Conservation (phyloP, 2,329 filamentous ascomycete genomes). For the Fusarium incarnatum region DNA sequence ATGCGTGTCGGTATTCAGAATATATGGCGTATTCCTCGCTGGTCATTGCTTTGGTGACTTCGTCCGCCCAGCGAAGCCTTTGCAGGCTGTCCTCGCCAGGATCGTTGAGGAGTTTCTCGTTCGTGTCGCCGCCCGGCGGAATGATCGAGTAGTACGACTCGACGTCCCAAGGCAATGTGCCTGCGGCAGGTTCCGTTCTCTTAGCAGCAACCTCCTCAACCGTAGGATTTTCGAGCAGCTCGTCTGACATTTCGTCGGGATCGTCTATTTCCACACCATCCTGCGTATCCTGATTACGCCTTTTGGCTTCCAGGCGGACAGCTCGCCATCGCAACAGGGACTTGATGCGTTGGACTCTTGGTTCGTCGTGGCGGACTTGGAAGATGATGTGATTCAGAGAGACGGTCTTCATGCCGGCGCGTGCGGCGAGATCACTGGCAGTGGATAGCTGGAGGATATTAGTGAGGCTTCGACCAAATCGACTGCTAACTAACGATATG, state of each 20-base stretch:
- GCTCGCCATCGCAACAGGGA: conserved; percentile 98
- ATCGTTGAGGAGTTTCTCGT: conserved; percentile 72
- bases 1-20: conserved; percentile 96
- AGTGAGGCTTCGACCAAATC: not conserved
- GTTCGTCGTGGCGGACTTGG: conserved; percentile 92
- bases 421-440: conserved; percentile 88
- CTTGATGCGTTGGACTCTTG: conserved; percentile 91
- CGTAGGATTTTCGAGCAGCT: conserved; percentile 74
- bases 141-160: conserved; percentile 88
- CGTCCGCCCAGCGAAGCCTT: conserved; percentile 91
- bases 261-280: conserved; percentile 84
- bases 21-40: conserved; percentile 97
- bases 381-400: conserved; percentile 93
- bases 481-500: conserved; percentile 73
- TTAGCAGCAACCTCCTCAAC: conserved; percentile 70
- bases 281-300: not conserved
- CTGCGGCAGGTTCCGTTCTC: conserved; percentile 83
- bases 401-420: conserved; percentile 92
- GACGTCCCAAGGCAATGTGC: conserved; percentile 93
- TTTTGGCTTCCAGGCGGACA: conserved; percentile 84
- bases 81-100: conserved; percentile 91
- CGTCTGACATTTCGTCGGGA: conserved; percentile 64
- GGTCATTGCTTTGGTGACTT: conserved; percentile 96
- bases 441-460: conserved; percentile 71
- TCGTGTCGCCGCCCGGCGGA: conserved; percentile 75